These are phyloP conservation scores for Termitomyces sp. DNA, from an alignment of 768 basidiomycete genomes.

Conservation along the genomic window DNA sequence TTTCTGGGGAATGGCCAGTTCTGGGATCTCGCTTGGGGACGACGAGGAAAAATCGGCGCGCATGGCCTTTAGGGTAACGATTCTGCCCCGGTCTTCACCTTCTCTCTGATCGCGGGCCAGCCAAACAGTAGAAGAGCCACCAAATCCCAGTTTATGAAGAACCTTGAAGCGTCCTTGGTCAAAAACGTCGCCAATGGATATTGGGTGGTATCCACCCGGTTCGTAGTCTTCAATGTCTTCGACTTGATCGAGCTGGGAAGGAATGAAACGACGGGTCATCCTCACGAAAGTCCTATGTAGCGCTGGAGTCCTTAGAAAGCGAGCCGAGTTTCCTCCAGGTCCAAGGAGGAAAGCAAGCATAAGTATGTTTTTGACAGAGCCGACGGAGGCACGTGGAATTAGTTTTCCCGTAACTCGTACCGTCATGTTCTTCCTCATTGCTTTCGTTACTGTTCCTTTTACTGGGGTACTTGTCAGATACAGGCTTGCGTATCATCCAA, in stretches of 20 bases:
- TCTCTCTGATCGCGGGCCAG: conserved; percentile 23
- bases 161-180: conserved; percentile 42
- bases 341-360: neutral
- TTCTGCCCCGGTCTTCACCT: conserved; percentile 2
- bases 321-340: neutral
- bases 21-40: conserved; percentile 18
- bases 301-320: neutral
- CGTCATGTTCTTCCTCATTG: neutral
- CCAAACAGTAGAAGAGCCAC: conserved; percentile 38
- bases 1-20: conserved; percentile 30
- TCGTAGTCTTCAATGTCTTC: conserved; percentile 47
- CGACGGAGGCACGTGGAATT: no score
- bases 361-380: no score
- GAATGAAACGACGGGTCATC: neutral
- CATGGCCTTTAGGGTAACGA: conserved; percentile 34
- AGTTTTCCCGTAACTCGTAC: neutral
- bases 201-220: conserved; percentile 50
- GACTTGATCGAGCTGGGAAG: conserved; percentile 24
- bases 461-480: conserved; percentile 19
- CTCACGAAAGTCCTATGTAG: neutral
- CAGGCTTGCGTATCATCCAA: conserved; percentile 16
- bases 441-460: conserved; percentile 15
- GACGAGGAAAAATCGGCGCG: conserved; percentile 27
- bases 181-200: conserved; percentile 46
- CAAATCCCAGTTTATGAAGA: conserved; percentile 46